Base-by-base conservation (phyloP, 2,329 filamentous ascomycete species). In the Onygena corvina region DNA sequence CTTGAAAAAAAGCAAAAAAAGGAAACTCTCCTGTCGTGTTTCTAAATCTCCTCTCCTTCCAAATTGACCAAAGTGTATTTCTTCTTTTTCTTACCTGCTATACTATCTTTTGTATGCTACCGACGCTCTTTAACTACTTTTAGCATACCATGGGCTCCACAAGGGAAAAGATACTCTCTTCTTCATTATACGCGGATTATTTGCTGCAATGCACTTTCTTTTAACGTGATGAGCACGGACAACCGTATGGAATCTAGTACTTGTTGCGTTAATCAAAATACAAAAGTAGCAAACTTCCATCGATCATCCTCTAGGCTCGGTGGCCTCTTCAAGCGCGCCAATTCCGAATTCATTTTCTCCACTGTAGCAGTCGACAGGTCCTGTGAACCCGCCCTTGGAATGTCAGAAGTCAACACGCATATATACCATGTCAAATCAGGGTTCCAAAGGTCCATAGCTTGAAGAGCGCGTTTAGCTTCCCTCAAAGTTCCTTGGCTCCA, bases 401-500 rank as follows among this genome's bases (percentile, higher is more conserved):
- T 23, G 2, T 25, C 3, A 14, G 25, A 21, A n/a, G n/a, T n/a
- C n/a, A n/a, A n/a, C 47, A 56, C 54, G 46, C 69, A 69, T 4
- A 68, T 55, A 48, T 68, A 65, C 67, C 67, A 70, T 0, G 67
- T 63, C 25, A 69, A 47, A 55, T 69, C 67, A 7, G 58, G 53
- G 52, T 69, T 69, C 65, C 65, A 69, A 7, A 58, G 59, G 52
- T 67, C 61, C 67, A 70, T 69, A 1, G 67, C 63, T 7, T 54
- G 56, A 40, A 69, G 62, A 1, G 61, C 62, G 8, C 53, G 47
- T 7, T 65, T 56, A 9, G 67, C 57, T 1, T 57, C 55, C 8
- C 57, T 47, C 14, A 60, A 27, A 8, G 27, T 23, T 14, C 46
- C 50, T 36, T 31, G 27, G 16, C 48, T 49, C 56, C 53, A 47